Base-by-base conservation (phyloP, 192 early-diverging fungal genomes). In the Podila minutissima region DNA sequence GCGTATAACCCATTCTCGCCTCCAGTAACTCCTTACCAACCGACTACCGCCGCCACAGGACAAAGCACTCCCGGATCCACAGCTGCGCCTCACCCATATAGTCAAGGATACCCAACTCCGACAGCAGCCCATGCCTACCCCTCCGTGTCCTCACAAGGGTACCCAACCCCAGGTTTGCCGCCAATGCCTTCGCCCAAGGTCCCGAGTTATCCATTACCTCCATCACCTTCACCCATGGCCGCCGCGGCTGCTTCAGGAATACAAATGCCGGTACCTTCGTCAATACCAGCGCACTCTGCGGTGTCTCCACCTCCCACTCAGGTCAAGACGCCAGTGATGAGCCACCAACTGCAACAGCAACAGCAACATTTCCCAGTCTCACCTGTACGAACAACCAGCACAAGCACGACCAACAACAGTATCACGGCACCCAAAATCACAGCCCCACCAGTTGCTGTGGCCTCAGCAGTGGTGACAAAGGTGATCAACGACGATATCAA, bases 71-170 rank as follows among this genome's bases (percentile, higher is more conserved):
- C 62, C 4, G 50, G 51, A 53, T 24, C 50, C 5, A 9, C 63
- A 53, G 9, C 74, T 22, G 15, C 37, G 5, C 35, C 75, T 9
- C 64, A 79, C 63, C 75, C 75, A 3, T 79, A 79, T 51, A 79
- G 75, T 64, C 75, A 71, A 64, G 75, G 75, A 46, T 72, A 79
- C 28, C 60, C 69, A 10, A 71, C 75, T 3, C 75, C 70, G 10
- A 64, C 59, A 32, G 22, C 64, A 13, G n/a, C 69, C 17, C 49
- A 79, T 38, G 61, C 38, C 22, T 79, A 79, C 20, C 76, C 76
- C 3, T 33, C 67, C 6, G 70, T 51, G 24, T 63, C 55, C 4
- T 69, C 76, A 4, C 71, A 72, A 29, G 70, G 70, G 41, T 72
- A 79, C 22, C 76, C 70, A 5, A 64, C 70, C 2, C 76, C 76